Evolutionary conservation across 192 early-diverging fungal species (phyloP), one percentile per base, ranked within the genome.

Genomic region (Backusella tuberculispora): DNA sequence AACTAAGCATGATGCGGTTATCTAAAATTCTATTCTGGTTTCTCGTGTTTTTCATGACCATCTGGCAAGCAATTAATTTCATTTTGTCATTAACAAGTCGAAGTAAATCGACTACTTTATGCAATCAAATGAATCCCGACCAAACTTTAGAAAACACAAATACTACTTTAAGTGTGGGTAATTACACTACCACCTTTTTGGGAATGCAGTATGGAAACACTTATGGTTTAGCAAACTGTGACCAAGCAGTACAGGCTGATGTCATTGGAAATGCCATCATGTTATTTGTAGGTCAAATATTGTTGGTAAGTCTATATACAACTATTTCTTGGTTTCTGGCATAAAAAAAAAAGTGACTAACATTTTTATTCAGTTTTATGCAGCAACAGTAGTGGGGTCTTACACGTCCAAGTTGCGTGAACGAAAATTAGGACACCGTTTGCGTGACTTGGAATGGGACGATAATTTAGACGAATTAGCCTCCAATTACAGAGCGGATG

Each of bases 361-460:
- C 15, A 6, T n/a, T 56, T 37, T 10, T 46, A 43, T 38, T 14
- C 42, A 80, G 78, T 75, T 80, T 40, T 80, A 80, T 63, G 71
- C 71, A 56, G 78, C 64, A 9, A 72, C 70, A 2, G 66, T 80
- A 15, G 53, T 80, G 37, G 48, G 46, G 10, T 71, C 78, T 21
- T 79, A 75, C 19, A 56, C 74, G 7, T 17, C 67, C 29, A 68
- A 69, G 13, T 38, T 80, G 24, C 37, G 78, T 40, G 78, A 80
- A 56, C 69, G 74, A 24, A 71, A 67, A 43, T 50, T 80, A 24
- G 78, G 78, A 12, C 78, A 80, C 63, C 78, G 78, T 60, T 47
- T 80, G 53, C 69, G 78, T 21, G 78, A 80, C 68, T 38, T 60
- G 2, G 78, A 80, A 44, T 80, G 78, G 78, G 78, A 80, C 45